Conservation (phyloP, 768 basidiomycete species). For the Trametes punicea region DNA sequence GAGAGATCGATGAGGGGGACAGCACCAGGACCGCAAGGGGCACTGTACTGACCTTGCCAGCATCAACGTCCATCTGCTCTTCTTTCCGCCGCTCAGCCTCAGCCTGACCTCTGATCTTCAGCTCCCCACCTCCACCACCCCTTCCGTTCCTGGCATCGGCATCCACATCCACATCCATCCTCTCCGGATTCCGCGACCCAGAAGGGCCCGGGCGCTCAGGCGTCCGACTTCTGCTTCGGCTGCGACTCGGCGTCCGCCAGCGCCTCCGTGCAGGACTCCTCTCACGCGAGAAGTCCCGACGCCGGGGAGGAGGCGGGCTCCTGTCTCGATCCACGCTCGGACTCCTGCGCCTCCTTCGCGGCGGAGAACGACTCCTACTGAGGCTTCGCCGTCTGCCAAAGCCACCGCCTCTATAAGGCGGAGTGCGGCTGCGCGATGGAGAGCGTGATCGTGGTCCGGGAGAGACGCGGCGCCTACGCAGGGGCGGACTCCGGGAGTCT, state of each 20-base stretch:
- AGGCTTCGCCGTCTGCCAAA: constrained; percentile 23
- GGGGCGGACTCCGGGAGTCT: constrained; percentile 56
- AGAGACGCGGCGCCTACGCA: constrained; percentile 32
- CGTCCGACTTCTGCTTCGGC: constrained; percentile 21
- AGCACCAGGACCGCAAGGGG: background rate
- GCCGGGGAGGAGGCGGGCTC: constrained; percentile 24
- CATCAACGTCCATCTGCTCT: constrained; percentile 45
- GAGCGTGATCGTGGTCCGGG: constrained; percentile 23
- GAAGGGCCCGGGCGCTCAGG: background rate
- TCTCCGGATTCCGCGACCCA: constrained; percentile 13
- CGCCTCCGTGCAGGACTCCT: constrained; percentile 3
- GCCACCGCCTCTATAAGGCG: constrained; percentile 20
- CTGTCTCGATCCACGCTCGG: constrained; percentile 39
- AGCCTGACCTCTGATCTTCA: constrained; percentile 76
- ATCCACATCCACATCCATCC: constrained; percentile 27
- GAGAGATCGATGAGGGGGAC: background rate
- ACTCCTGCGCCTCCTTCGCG: constrained; percentile 27
- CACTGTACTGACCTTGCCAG: constrained; percentile 18
- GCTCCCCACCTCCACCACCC: constrained; percentile 42
- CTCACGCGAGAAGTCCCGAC: constrained; percentile 13
- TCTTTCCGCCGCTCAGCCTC: constrained; percentile 50
- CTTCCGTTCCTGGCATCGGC: constrained; percentile 10
- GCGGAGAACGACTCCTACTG: constrained; percentile 36
- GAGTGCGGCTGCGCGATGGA: constrained; percentile 19
- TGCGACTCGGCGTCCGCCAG: constrained; percentile 32